Conservation (phyloP, 2,329 filamentous ascomycete genomes). For the Neoscytalidium dimidiatum region DNA sequence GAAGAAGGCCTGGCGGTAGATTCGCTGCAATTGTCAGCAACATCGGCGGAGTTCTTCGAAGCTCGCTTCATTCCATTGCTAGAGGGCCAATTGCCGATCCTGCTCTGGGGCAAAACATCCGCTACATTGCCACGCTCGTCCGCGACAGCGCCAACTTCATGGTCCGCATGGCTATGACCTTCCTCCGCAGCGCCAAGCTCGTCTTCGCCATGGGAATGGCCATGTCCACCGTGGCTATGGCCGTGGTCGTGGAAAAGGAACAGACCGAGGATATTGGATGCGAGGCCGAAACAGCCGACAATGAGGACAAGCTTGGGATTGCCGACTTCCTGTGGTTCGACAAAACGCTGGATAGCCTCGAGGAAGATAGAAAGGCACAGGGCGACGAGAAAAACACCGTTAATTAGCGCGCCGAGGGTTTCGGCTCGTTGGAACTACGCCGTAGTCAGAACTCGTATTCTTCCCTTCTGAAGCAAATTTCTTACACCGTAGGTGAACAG, state of each 20-base stretch:
- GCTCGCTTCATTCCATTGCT: constrained; percentile 20
- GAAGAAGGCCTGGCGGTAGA: not conserved
- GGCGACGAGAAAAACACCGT: constrained; percentile 95
- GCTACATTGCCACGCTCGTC: constrained; percentile 62
- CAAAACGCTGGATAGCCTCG: constrained; percentile 87
- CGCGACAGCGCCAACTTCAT: constrained; percentile 45
- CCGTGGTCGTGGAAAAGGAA: constrained; percentile 92
- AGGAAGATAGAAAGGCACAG: constrained; percentile 95
- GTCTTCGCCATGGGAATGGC: constrained; percentile 46
- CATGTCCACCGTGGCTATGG: constrained; percentile 70
- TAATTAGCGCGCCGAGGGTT: constrained; percentile 93
- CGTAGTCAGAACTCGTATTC: not conserved
- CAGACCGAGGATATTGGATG: constrained; percentile 86
- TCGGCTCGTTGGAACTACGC: constrained; percentile 93
- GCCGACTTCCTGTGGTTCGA: constrained; percentile 84
- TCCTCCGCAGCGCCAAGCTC: constrained; percentile 50
- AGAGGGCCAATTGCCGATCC: constrained; percentile 54
- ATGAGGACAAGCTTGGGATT: constrained; percentile 86
- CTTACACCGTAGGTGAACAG: constrained; percentile 92
- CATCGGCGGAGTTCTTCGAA: not conserved
- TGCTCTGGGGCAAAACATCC: constrained; percentile 65
- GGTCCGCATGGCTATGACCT: constrained; percentile 48
- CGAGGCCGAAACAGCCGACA: constrained; percentile 82
- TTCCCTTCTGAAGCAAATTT: constrained; percentile 22
- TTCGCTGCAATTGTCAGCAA: not conserved